phyloP scores from a whole-genome alignment of 2,329 filamentous ascomycete genomes.

The Beauveria brongniartii region DNA sequence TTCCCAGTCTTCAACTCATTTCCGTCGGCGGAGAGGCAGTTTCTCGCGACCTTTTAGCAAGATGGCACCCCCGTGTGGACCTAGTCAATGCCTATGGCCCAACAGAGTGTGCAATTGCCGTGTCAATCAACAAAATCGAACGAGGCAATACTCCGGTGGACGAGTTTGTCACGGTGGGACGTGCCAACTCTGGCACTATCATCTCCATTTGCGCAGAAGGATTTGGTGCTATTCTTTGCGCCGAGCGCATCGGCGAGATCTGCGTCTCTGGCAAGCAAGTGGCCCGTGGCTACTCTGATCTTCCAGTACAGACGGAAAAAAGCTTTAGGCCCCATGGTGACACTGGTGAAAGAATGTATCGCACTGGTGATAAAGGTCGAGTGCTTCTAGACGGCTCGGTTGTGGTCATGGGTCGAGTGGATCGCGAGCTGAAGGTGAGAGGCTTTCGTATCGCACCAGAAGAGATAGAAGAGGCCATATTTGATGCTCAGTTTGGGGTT shows the following conservation, averaged over 20 bases:
- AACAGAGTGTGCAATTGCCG: neutral
- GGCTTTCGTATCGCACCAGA: slow-evolving; percentile 14
- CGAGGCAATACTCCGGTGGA: neutral
- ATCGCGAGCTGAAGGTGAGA: slow-evolving; percentile 14
- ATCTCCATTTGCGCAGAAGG: too few relatives aligned
- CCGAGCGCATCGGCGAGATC: too few relatives aligned
- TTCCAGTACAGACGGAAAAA: too few relatives aligned
- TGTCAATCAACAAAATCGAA: slow-evolving; percentile 10
- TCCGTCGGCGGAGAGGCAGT: neutral
- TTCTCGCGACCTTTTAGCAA: neutral
- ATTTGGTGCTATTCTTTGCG: too few relatives aligned
- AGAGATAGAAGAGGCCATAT: slow-evolving; percentile 13
- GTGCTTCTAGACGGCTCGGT: slow-evolving; percentile 9
- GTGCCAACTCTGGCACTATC: too few relatives aligned
- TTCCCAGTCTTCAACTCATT: neutral
- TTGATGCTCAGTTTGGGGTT: neutral
- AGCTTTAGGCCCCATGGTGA: neutral
- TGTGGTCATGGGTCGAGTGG: slow-evolving; percentile 13
- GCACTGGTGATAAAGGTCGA: slow-evolving; percentile 13
- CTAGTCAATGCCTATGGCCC: slow-evolving; percentile 2
- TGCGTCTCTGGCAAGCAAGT: too few relatives aligned
- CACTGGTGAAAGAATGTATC: slow-evolving; percentile 13
- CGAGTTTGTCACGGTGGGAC: too few relatives aligned
- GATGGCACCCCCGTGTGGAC: slow-evolving; percentile 10
- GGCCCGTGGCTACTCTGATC: too few relatives aligned